A percentile compares a stretch with the other conserved stretches of the same genome.
Evolutionary conservation across 768 basidiomycete genomes (phyloP).

Genomic region (Rhizopogon rudus): DNA sequence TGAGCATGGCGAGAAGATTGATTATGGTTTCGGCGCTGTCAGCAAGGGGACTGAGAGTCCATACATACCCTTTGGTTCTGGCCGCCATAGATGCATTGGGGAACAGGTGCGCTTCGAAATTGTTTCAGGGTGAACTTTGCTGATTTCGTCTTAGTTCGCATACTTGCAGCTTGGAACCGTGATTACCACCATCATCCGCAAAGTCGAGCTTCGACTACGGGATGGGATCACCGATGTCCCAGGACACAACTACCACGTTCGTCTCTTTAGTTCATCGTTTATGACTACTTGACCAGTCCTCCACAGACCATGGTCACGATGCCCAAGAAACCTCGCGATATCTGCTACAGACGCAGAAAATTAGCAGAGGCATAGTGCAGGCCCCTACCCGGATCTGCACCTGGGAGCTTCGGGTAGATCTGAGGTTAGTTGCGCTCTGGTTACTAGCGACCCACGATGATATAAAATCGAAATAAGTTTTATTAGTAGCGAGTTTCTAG

Average conservation of each 20-base stretch:
- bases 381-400: too few relatives aligned
- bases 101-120: slow-evolving; percentile 54
- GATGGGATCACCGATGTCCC: slow-evolving; percentile 50
- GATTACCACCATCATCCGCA: slow-evolving; percentile 71
- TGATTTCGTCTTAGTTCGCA: slow-evolving; percentile 63
- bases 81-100: slow-evolving; percentile 91
- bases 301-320: slow-evolving; percentile 89
- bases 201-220: slow-evolving; percentile 69
- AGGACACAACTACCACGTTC: slow-evolving; percentile 83
- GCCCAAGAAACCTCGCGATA: slow-evolving; percentile 64
- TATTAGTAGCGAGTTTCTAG: too few relatives aligned
- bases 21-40: slow-evolving; percentile 94
- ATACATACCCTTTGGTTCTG: slow-evolving; percentile 97
- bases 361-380: too few relatives aligned
- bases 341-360: slow-evolving; percentile 62
- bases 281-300: slow-evolving; percentile 1
- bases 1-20: slow-evolving; percentile 82
- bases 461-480: too few relatives aligned
- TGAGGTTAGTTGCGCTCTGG: too few relatives aligned
- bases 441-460: too few relatives aligned
- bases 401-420: too few relatives aligned
- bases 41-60: slow-evolving; percentile 95
- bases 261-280: slow-evolving; percentile 22
- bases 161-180: slow-evolving; percentile 90
- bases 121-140: neutral